These are phyloP conservation scores for Magnaporthiopsis poae DNA, from an alignment of 2,329 filamentous ascomycete species.

Conservation along the genomic window DNA sequence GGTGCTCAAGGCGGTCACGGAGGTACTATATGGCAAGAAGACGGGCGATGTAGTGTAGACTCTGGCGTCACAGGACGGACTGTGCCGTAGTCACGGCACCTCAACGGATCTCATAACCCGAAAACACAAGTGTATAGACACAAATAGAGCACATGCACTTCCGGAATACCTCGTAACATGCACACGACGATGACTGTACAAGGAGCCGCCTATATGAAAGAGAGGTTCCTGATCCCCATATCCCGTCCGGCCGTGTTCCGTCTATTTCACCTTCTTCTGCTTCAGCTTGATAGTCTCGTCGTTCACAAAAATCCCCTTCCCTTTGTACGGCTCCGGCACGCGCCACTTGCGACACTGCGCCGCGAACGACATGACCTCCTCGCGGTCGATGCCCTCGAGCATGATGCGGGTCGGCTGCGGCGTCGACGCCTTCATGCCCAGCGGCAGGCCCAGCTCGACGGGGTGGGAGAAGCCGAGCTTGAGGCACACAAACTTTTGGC, in stretches of 20 bases:
- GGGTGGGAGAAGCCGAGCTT: constrained; percentile 97
- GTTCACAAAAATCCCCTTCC: constrained; percentile 97
- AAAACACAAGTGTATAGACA: background rate
- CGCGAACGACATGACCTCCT: constrained; percentile 82
- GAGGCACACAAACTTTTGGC: constrained; percentile 79
- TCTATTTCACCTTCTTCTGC: constrained; percentile 90
- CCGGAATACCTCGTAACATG: background rate
- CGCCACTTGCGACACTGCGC: constrained; percentile 82
- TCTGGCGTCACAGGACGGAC: background rate
- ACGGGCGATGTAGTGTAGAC: background rate
- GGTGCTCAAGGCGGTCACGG: constrained; percentile 73
- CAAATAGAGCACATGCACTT: background rate
- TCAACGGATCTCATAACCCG: background rate
- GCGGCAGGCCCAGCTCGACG: constrained; percentile 76
- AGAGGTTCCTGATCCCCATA: background rate
- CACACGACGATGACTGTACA: background rate
- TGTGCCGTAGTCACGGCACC: background rate
- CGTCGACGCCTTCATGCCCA: constrained; percentile 73
- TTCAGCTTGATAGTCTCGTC: constrained; percentile 97
- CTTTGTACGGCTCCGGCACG: constrained; percentile 93
- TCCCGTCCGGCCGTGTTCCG: constrained; percentile 1
- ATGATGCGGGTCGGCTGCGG: constrained; percentile 86
- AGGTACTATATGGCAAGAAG: constrained; percentile 46
- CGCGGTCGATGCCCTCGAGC: constrained; percentile 77
- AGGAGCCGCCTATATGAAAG: background rate